These are phyloP conservation scores for Talaromyces proteolyticus DNA, from an alignment of 495 filamentous ascomycete genomes.

Conservation along the genomic window DNA sequence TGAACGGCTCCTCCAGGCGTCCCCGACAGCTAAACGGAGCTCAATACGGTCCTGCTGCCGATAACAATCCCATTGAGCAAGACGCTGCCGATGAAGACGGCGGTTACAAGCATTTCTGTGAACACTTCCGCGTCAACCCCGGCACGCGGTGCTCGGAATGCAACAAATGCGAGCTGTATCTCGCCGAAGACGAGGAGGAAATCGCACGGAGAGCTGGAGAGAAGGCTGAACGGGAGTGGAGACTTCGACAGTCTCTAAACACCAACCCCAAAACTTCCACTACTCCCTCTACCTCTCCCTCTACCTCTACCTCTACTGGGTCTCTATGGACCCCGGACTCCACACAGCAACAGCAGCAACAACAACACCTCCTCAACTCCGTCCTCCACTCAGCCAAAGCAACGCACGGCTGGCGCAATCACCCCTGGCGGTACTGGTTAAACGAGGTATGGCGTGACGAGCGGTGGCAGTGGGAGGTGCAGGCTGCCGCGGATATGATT, in stretches of 20 bases:
- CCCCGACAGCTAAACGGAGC: constrained; percentile 3
- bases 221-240: constrained; percentile 79
- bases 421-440: constrained; percentile 29
- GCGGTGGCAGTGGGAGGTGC: constrained; percentile 37
- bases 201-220: constrained; percentile 70
- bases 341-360: neutral
- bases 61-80: constrained; percentile 11
- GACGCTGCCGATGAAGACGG: constrained; percentile 31
- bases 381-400: neutral
- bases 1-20: constrained; percentile 17
- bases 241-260: constrained; percentile 47
- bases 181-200: constrained; percentile 75
- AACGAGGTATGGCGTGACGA: constrained; percentile 30
- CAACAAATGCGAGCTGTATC: constrained; percentile 85
- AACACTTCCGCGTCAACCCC: constrained; percentile 77
- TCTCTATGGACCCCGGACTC: neutral
- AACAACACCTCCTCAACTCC: neutral
- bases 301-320: neutral
- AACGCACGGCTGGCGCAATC: neutral
- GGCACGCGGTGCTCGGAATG: constrained; percentile 71
- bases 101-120: constrained; percentile 88
- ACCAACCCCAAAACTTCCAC: neutral
- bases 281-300: neutral
- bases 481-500: constrained; percentile 39
- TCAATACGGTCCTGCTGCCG: too few relatives aligned